Base-by-base conservation (phyloP, 495 filamentous ascomycete species). In the Aspergillus funiculosus region DNA sequence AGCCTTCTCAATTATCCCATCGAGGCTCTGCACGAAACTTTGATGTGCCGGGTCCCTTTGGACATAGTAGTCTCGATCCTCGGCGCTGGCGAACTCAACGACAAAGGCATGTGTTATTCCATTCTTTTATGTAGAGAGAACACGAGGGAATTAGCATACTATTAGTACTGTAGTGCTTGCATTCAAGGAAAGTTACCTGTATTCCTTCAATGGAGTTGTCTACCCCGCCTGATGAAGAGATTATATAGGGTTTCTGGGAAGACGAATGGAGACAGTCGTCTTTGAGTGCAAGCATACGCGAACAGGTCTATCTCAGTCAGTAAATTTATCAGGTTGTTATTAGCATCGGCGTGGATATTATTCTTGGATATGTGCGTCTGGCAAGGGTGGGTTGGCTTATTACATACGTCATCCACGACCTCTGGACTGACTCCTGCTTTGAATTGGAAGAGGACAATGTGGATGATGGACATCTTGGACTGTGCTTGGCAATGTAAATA, bases 161-260 rank as follows among this genome's bases (percentile, higher is more conserved):
- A n/a, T n/a, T n/a, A 14, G 17, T n/a, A 17, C 1, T 4, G 18
- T 1, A 19, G 44, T 26, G 27, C 14, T 15, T 2, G 9, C 15
- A 7, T 5, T 37, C 9, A 2, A 5, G 31, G 21, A 18, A 9
- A n/a, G 57, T 42, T 67, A 87, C 84, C 61, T 83, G 75, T 9
- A 73, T 60, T 4, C 77, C 82, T 60, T 87, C 84, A 0, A 63
- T 62, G 1, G 80, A 85, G 54, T 81, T 83, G 50, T 88, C 77
- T 39, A 56, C 61, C 0, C 85, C 83, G 2, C 80, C 84, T 1
- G 69, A 75, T 4, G 71, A 53, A 1, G 76, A 67, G 34, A 68
- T 67, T 51, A 89, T 78, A 47, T 74, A 74, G 3, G 65, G 63
- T 14, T 57, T 47, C 6, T 64, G 56, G 3, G 73, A 64, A n/a